These are phyloP conservation scores for Neurospora sp. DNA, from an alignment of 2,329 filamentous ascomycete species.

Conservation along the genomic window DNA sequence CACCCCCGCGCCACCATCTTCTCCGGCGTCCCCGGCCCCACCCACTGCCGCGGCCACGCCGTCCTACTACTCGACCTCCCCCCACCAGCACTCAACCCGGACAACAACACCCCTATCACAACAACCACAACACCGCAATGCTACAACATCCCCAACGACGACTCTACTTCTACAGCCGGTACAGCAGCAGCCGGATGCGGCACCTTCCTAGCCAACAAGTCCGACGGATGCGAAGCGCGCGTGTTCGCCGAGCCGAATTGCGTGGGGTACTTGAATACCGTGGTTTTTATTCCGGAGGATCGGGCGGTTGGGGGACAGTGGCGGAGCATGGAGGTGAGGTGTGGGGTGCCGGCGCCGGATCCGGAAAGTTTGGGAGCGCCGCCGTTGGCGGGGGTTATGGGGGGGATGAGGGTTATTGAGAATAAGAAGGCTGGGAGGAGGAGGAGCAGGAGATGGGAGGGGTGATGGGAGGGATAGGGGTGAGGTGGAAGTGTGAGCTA, in stretches of 20 bases:
- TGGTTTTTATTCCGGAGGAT: constrained; percentile 27
- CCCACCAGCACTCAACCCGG: constrained; percentile 16
- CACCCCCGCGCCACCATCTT: constrained; percentile 31
- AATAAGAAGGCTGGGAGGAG: not conserved
- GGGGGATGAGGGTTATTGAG: constrained; percentile 6
- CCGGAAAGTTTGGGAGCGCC: constrained; percentile 17
- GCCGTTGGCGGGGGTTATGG: constrained; percentile 16
- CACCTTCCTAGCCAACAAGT: constrained; percentile 26
- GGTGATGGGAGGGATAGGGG: too few relatives aligned
- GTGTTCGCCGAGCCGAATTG: constrained; percentile 27
- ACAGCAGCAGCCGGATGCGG: constrained; percentile 23
- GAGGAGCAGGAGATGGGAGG: too few relatives aligned
- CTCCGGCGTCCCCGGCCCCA: constrained; percentile 26
- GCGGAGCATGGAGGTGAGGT: constrained; percentile 26
- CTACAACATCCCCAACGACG: constrained; percentile 22
- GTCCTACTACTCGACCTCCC: constrained; percentile 21
- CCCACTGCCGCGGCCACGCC: constrained; percentile 24
- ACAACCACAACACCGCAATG: constrained; percentile 21
- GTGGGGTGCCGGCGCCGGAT: constrained; percentile 21
- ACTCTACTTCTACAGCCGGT: constrained; percentile 16
- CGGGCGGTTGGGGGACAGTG: constrained; percentile 25
- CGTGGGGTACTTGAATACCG: constrained; percentile 24
- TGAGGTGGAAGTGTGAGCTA: too few relatives aligned
- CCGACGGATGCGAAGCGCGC: constrained; percentile 27
- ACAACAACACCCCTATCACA: constrained; percentile 13